Conservation (phyloP, 164 flowering plant species). For the Macadamia tetraphylla region DNA sequence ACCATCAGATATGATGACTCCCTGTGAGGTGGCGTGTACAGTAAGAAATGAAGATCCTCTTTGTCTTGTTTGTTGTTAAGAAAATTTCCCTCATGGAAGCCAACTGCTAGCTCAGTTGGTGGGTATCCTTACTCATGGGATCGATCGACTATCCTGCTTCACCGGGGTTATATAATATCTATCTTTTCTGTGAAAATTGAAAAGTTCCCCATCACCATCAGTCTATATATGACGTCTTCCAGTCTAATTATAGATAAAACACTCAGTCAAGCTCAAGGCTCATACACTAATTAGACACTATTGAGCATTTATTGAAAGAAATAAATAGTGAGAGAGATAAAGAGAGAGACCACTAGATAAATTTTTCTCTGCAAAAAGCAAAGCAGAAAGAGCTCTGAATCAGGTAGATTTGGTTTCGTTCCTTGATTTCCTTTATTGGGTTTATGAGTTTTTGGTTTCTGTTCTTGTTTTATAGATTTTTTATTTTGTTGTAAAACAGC, state of each 20-base stretch:
- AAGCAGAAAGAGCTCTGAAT: constrained; percentile 1
- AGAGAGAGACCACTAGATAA: background rate
- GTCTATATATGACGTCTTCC: background rate
- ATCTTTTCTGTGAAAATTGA: too few species aligned
- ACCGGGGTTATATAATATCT: too few species aligned
- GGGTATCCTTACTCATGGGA: too few species aligned
- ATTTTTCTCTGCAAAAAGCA: background rate
- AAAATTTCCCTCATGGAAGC: too few species aligned
- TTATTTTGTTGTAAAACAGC: background rate
- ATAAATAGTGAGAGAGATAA: constrained; percentile 7
- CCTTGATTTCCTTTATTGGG: background rate
- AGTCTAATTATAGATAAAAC: background rate
- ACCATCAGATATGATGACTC: too few species aligned
- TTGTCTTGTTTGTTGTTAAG: too few species aligned
- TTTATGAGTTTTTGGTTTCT: background rate
- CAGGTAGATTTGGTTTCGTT: constrained; percentile 7
- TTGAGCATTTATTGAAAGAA: background rate
- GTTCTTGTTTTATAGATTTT: too few species aligned
- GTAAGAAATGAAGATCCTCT: too few species aligned
- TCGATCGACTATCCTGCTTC: too few species aligned
- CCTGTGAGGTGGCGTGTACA: too few species aligned
- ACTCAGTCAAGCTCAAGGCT: background rate
- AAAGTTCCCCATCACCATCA: too few species aligned
- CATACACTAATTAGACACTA: background rate
- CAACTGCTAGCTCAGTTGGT: too few species aligned